A percentile compares a stretch with the other conserved stretches of the same genome.
Evolutionary conservation across 208 protist species (phyloP).

Genomic region (Acanthamoeba culbertsoni): DNA sequence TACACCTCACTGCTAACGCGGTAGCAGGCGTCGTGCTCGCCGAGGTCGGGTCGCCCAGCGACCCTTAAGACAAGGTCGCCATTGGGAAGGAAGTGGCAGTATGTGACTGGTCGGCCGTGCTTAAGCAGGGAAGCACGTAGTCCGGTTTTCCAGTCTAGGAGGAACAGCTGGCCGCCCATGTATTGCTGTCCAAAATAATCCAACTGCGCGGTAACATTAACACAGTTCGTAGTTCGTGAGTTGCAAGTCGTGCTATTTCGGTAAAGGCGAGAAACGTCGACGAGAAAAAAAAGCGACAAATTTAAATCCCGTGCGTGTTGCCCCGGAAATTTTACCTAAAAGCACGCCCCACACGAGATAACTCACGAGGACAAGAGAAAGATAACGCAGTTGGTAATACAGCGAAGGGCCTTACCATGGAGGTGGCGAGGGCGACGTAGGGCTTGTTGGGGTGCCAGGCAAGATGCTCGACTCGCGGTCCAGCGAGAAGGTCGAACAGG

Average conservation of each 20-base stretch:
- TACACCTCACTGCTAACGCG: not conserved
- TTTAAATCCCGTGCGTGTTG: not conserved
- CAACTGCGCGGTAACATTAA: no score
- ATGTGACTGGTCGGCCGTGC: not conserved
- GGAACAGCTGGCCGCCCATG: constrained; percentile 6
- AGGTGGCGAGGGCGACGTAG: not conserved
- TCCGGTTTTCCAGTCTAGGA: not conserved
- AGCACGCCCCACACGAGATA: not conserved
- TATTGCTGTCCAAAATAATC: constrained; percentile 1
- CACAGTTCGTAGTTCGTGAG: no score
- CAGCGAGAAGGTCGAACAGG: not conserved
- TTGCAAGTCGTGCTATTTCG: no score
- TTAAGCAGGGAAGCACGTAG: not conserved
- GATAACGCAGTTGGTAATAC: no score
- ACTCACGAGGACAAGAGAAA: not conserved
- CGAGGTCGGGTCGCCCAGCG: not conserved
- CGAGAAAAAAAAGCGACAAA: not conserved
- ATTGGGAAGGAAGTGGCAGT: not conserved
- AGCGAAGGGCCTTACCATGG: not conserved
- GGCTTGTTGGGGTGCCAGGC: not conserved
- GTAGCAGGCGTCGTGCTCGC: constrained; percentile 7
- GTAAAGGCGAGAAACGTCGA: no score
- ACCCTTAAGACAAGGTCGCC: not conserved
- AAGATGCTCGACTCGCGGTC: not conserved
- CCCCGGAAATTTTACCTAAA: not conserved